These are phyloP conservation scores for Starmerella bacillaris DNA, from an alignment of 805 yeast species.

Conservation along the genomic window DNA sequence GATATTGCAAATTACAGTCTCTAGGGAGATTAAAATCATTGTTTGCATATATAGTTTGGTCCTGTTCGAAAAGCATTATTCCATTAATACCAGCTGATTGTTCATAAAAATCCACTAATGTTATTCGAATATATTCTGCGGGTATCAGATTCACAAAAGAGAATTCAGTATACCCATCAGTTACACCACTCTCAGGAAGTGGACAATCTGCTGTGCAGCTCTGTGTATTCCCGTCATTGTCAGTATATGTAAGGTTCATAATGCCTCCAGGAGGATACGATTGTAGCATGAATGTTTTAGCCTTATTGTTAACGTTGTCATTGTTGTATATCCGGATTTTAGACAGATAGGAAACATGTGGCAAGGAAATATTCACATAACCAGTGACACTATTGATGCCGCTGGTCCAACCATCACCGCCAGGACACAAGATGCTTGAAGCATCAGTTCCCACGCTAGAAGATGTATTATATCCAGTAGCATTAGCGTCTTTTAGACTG, in stretches of 20 bases:
- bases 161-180: conserved; percentile 47
- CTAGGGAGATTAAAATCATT: conserved; percentile 32
- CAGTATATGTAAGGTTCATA: conserved; percentile 75
- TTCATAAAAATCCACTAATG: conserved; percentile 54
- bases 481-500: conserved; percentile 10
- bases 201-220: conserved; percentile 88
- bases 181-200: conserved; percentile 25
- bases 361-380: conserved; percentile 12
- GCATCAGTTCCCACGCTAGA: conserved; percentile 9
- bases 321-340: conserved; percentile 50
- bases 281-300: conserved; percentile 47
- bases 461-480: conserved; percentile 6
- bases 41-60: conserved; percentile 51
- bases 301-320: conserved; percentile 32
- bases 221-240: conserved; percentile 40
- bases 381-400: conserved; percentile 10
- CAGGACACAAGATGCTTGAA: conserved; percentile 39
- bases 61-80: conserved; percentile 45
- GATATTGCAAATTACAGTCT: conserved; percentile 2
- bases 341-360: conserved; percentile 35
- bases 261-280: conserved; percentile 72
- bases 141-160: conserved; percentile 52
- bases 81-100: conserved; percentile 51
- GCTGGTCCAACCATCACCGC: conserved; percentile 16
- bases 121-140: conserved; percentile 43